These are phyloP conservation scores for Oenanthe javanica DNA, from an alignment of 140 eudicot species.

Conservation along the genomic window DNA sequence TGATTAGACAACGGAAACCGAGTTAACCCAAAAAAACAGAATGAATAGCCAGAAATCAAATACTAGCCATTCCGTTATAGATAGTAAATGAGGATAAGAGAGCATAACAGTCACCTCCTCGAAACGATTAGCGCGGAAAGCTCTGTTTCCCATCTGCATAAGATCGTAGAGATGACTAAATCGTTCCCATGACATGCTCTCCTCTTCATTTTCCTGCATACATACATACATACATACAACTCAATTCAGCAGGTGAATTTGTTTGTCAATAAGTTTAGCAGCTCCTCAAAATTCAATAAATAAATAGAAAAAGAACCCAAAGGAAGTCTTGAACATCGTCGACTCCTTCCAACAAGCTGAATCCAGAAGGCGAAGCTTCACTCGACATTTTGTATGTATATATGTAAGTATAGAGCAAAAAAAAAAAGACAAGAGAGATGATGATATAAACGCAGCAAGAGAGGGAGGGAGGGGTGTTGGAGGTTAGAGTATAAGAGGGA, in stretches of 20 bases:
- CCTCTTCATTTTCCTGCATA: constrained; percentile 53
- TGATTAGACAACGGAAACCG: too few relatives aligned
- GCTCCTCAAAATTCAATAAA: not conserved
- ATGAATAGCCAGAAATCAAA: too few relatives aligned
- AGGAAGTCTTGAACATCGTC: constrained; percentile 63
- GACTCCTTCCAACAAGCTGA: constrained; percentile 41
- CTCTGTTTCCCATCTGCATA: constrained; percentile 62
- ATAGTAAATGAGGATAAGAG: not conserved
- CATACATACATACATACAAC: not conserved
- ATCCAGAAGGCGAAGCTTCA: constrained; percentile 33
- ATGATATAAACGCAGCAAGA: not conserved
- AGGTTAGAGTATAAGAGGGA: constrained; percentile 1
- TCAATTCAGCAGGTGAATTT: not conserved
- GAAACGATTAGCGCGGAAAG: constrained; percentile 51
- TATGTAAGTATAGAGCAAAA: not conserved
- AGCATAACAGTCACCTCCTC: constrained; percentile 44
- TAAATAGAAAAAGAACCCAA: constrained; percentile 36
- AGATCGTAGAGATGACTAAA: constrained; percentile 53
- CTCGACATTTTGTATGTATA: constrained; percentile 19
- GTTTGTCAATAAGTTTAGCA: too few relatives aligned
- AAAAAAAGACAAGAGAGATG: not conserved
- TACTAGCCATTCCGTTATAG: too few relatives aligned
- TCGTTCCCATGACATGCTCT: constrained; percentile 52
- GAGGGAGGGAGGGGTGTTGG: not conserved
- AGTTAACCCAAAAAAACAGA: too few relatives aligned